Evolutionary conservation across 257 asterid species (phyloP).

Genomic region (Verbascum thapsus): DNA sequence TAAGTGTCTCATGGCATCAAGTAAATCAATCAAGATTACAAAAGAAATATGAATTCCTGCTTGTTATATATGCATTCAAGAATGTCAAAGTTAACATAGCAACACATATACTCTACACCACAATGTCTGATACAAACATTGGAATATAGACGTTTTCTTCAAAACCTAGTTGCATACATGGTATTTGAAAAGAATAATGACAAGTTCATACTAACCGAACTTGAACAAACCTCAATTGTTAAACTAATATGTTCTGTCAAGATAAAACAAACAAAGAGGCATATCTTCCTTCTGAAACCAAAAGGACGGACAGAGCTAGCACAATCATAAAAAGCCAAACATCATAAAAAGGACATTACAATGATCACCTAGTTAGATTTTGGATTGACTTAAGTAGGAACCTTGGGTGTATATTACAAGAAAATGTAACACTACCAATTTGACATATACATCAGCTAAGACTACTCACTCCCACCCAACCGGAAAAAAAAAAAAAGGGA

Average conservation of each 20-base stretch:
- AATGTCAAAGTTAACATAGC: background rate
- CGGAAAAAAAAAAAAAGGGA: background rate
- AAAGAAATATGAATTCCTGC: too few relatives aligned
- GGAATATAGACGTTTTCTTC: background rate
- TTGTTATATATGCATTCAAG: background rate
- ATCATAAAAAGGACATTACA: background rate
- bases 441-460: background rate
- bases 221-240: background rate
- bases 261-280: background rate
- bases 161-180: background rate
- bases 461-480: background rate
- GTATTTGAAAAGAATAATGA: background rate
- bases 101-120: background rate
- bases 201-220: background rate
- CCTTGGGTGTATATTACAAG: background rate
- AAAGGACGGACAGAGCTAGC: background rate
- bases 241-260: background rate
- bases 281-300: background rate
- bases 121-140: background rate
- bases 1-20: too few relatives aligned
- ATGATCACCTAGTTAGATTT: background rate
- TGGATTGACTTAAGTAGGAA: background rate
- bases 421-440: background rate
- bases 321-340: background rate
- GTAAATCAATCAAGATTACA: too few relatives aligned